Base-by-base conservation (phyloP, 1,139 yeast species). In the Blastobotrys aristatus region DNA sequence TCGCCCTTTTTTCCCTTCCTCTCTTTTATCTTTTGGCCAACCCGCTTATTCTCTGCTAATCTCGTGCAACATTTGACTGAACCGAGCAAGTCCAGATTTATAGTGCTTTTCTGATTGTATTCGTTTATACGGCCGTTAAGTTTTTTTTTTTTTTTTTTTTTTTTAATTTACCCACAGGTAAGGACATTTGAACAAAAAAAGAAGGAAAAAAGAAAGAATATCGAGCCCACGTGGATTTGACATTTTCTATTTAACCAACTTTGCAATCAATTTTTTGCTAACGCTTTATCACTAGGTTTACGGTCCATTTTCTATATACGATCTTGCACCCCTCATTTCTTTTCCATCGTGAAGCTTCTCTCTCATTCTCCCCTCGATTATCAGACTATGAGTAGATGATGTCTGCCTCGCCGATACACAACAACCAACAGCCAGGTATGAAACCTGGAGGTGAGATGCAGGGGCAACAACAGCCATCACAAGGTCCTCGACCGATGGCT, bases 341-440 rank as follows among this genome's bases (percentile, higher is more conserved):
- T n/a, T n/a, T n/a, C n/a, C n/a, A n/a, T n/a, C n/a, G 8, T 26
- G 8, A 26, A 26, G 8, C 13, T 26, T 26, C 30, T 26, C 13
- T 26, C 30, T 26, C 30, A 26, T 26, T 26, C 30, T n/a, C n/a
- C n/a, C n/a, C n/a, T n/a, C n/a, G n/a, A n/a, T n/a, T n/a, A n/a
- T n/a, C n/a, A n/a, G n/a, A n/a, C n/a, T 14, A 42, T 42, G 46
- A 41, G 34, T 40, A 37, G 41, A 46, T 40, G 42, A 55, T 55
- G 58, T 55, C 58, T 13, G 58, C 57, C 17, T 55, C 58, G 46
- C 58, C 58, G 18, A 48, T 55, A 34, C 58, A 55, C 47, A 54
- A 55, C 30, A 57, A 55, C 38, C 58, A 53, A 48, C 40, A n/a
- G n/a, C n/a, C n/a, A n/a, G n/a, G n/a, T n/a, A n/a, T n/a, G n/a